Base-by-base conservation (phyloP, 2,329 filamentous ascomycete species). In the Monosporascus ibericus region DNA sequence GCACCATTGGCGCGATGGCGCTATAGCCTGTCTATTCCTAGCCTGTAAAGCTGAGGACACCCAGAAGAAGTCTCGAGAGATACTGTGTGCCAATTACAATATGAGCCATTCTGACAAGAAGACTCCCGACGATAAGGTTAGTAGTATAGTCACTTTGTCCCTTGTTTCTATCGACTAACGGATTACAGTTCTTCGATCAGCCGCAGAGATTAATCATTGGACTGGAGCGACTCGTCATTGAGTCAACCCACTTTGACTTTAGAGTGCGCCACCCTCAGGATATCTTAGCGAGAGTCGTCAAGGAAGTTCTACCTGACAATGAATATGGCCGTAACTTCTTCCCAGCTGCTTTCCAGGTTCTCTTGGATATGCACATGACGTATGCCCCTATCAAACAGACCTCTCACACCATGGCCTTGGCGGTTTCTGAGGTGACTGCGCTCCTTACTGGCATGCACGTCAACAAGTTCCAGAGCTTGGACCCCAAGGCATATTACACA, bases 1-100 rank as follows among this genome's bases (percentile, higher is more conserved):
- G 64, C 96, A 95, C 70, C 88, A 88, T 68, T 91, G 85, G 58
- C 72, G 90, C 69, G 92, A 97, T 67, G 92, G 90, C 2, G 90
- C 92, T 0, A 82, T 94, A 6, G 90, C 94, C 1, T 87, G 90
- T 24, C 75, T 99, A 8, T 92, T 97, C 65, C 88, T 92, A 3
- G 92, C 92, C 2, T 97, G 92, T 77, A 99, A 99, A 74, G 91
- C 95, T 46, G 94, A 99, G 70, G 94, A 99, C 69, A 99, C 94
- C 0, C 81, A 96, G 60, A 99, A 99, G 73, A 97, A 97, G 75
- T 95, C 90, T 3, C 85, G 83, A 53, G 94, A 99, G 58, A 95
- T 99, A 55, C 77, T 97, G 17, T 95, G 90, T 53, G 91, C 92
- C 1, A 87, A 90, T 24, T 90, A 92, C 71, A 96, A 96, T 65